Evolutionary conservation across 1,139 yeast species (phyloP).

Genomic region (Blastobotrys aristatus): DNA sequence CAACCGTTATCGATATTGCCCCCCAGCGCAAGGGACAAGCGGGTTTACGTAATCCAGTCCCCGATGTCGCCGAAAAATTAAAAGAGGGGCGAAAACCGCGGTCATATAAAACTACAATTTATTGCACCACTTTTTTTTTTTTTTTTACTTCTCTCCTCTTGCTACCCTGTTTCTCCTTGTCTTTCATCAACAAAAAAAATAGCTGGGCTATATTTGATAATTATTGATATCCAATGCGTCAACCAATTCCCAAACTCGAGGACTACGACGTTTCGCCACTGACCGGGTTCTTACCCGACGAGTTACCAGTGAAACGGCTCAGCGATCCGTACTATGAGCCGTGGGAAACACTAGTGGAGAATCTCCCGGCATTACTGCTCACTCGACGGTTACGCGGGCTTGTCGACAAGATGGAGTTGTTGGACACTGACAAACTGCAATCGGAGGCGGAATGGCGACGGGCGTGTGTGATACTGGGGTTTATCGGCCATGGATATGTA

Average conservation of each 20-base stretch:
- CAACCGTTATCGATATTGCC: too few relatives aligned
- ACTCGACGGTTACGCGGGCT: constrained; percentile 55
- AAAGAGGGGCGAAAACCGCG: background rate
- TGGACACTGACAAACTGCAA: constrained; percentile 44
- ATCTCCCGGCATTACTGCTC: constrained; percentile 67
- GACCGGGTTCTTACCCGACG: constrained; percentile 75
- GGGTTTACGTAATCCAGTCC: background rate
- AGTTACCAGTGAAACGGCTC: constrained; percentile 55
- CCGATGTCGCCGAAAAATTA: background rate
- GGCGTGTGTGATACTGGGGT: constrained; percentile 74
- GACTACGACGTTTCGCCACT: constrained; percentile 66
- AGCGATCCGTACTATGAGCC: constrained; percentile 61
- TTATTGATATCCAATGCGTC: constrained; percentile 5
- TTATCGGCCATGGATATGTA: constrained; percentile 80
- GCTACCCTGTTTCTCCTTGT: background rate
- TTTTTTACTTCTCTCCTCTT: background rate
- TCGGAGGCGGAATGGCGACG: constrained; percentile 57
- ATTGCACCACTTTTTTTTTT: background rate
- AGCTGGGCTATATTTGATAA: too few relatives aligned
- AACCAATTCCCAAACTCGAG: constrained; percentile 42
- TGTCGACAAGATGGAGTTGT: constrained; percentile 56
- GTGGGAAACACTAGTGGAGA: constrained; percentile 69
- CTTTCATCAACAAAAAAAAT: too few relatives aligned
- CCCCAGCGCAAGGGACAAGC: too few relatives aligned
- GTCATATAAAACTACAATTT: too few relatives aligned